Evolutionary conservation across 108 stramenopile genomes (phyloP), one percentile per base, ranked within the genome.

Genomic region (Parietichytrium sp.): DNA sequence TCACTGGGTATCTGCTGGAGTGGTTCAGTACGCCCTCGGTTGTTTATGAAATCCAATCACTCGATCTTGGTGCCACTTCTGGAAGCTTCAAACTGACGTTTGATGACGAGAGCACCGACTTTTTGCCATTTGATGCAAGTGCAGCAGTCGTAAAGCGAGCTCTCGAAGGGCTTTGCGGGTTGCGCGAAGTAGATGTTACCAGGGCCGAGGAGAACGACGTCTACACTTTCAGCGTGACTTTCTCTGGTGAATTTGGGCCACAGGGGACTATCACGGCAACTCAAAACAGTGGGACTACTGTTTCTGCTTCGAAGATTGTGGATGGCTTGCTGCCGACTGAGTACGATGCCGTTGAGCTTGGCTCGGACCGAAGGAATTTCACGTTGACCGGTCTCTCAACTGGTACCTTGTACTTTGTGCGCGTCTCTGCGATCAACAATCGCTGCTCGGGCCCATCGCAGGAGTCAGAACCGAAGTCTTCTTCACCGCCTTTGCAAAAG

Each of bases 401-500:
- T 23, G 93, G 92, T 23, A 86, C 83, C 42, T 29, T 49, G 25
- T 93, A 93, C 80, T 78, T 50, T 55, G 91, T 90, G 10, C 85
- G 90, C 36, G 93, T 93, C 4, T 85, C 87, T 2, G 85, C 91
- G 25, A 48, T 31, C 3, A 93, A 93, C 52, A 45, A 78, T 16
- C 83, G 89, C 15, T 92, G 93, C 27, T 89, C 54, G 52, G 82
- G 88, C 27, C 84, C 52, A 3, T 90, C 92, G 23, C 90, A 88
- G 82, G 47, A 53, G 0, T 92, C 93, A 3, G 82, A 78, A 38
- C 93, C 93, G 29, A 31, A 80, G 25, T 82, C 77, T 52, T 53
- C 92, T 20, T 88, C 93, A 20, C 91, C 93, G 16, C 93, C 91
- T 1, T 51, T 77, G 27, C 92, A 93, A 78, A 89, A 91, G 52